Conservation (phyloP, 148 eudicot species). For the Amaranthus palmeri region DNA sequence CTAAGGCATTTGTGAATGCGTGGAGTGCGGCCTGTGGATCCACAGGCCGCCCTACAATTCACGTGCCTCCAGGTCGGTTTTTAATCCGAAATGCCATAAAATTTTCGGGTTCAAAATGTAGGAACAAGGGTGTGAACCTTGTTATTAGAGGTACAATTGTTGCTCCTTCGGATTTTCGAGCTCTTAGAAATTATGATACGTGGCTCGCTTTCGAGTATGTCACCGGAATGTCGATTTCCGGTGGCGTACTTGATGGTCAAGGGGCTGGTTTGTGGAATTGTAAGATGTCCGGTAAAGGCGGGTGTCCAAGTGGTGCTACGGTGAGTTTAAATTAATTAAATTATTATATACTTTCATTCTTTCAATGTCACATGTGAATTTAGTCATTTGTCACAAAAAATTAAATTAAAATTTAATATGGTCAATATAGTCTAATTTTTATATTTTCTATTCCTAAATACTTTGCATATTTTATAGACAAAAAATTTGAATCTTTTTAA, state of each 20-base stretch:
- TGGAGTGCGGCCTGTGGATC: conserved; percentile 52
- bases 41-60: conserved; percentile 25
- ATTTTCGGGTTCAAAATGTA: conserved; percentile 34
- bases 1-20: conserved; percentile 30
- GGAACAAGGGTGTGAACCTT: conserved; percentile 29
- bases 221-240: conserved; percentile 31
- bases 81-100: conserved; percentile 12
- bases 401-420: no score
- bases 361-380: no score
- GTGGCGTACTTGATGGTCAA: conserved; percentile 46
- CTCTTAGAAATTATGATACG: conserved; percentile 20
- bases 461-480: no score
- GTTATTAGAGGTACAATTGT: conserved; percentile 38
- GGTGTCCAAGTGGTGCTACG: conserved; percentile 38
- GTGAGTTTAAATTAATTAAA: conserved; percentile 18
- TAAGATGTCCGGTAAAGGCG: conserved; percentile 26
- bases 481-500: no score
- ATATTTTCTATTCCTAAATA: no score
- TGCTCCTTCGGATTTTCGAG: conserved; percentile 42
- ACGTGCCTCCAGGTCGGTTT: conserved; percentile 24
- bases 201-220: conserved; percentile 28
- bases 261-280: conserved; percentile 44
- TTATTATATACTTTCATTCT: no score
- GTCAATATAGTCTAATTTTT: no score
- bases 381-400: no score